These are phyloP conservation scores for Suillus fuscotomentosus DNA, from an alignment of 768 basidiomycete species.

Conservation along the genomic window DNA sequence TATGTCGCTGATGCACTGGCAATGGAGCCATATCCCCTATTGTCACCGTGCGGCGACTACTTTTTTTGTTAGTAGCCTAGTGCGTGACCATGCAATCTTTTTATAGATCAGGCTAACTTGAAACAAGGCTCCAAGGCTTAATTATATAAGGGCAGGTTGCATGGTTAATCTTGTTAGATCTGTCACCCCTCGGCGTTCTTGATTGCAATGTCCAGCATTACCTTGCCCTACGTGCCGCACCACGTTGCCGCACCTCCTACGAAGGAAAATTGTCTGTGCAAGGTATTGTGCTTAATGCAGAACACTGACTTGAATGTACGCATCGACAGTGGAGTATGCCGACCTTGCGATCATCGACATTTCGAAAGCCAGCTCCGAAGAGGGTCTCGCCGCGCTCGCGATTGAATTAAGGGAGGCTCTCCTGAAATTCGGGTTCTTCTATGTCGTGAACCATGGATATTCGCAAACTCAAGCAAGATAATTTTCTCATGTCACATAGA, in stretches of 20 bases:
- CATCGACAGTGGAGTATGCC: slow-evolving; percentile 42
- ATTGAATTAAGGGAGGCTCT: slow-evolving; percentile 45
- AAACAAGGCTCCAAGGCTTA: neutral
- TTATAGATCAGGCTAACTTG: neutral
- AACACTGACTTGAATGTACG: slow-evolving; percentile 11
- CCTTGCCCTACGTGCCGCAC: slow-evolving; percentile 34
- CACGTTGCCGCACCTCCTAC: slow-evolving; percentile 36
- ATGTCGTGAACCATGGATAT: slow-evolving; percentile 39
- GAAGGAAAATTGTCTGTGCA: slow-evolving; percentile 31
- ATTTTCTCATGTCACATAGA: neutral
- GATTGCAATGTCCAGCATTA: slow-evolving; percentile 27
- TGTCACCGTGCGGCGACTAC: neutral
- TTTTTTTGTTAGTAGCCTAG: neutral
- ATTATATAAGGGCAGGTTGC: neutral
- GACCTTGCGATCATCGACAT: slow-evolving; percentile 55
- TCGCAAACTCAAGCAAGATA: slow-evolving; percentile 31
- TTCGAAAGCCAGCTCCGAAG: slow-evolving; percentile 35
- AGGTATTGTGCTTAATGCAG: neutral
- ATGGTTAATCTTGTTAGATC: neutral
- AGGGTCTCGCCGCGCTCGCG: slow-evolving; percentile 38
- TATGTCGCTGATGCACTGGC: neutral
- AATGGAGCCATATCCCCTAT: neutral
- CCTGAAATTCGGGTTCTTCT: slow-evolving; percentile 41
- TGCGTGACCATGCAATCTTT: neutral
- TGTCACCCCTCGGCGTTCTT: neutral